Conservation (phyloP, 2,329 filamentous ascomycete species). For the Fusarium virguliforme region DNA sequence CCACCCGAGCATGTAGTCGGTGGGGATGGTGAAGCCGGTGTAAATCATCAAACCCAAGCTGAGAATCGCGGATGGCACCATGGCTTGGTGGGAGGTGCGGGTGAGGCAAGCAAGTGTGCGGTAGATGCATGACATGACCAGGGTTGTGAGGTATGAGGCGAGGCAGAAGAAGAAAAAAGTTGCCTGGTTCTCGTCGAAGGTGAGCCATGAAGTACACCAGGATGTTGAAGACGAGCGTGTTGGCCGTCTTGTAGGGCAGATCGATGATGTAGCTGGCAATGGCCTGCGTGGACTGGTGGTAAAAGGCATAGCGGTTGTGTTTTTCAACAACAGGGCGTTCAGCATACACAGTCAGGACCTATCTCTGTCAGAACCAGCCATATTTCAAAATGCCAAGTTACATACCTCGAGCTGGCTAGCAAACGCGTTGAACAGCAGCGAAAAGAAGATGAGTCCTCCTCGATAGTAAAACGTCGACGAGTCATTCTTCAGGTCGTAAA, state of each 20-base stretch:
- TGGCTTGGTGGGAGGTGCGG: slow-evolving; percentile 52
- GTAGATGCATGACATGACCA: slow-evolving; percentile 53
- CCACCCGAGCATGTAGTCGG: slow-evolving; percentile 50
- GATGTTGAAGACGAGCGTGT: slow-evolving; percentile 49
- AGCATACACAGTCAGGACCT: slow-evolving; percentile 53
- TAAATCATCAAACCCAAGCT: slow-evolving; percentile 70
- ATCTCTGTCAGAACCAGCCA: not conserved
- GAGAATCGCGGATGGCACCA: slow-evolving; percentile 68
- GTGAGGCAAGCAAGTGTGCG: slow-evolving; percentile 52
- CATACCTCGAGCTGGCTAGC: slow-evolving; percentile 54
- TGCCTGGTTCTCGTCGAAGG: slow-evolving; percentile 69
- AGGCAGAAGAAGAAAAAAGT: slow-evolving; percentile 74
- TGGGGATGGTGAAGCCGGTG: slow-evolving; percentile 52
- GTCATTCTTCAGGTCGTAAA: slow-evolving; percentile 62
- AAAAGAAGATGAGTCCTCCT: slow-evolving; percentile 67
- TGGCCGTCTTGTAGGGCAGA: slow-evolving; percentile 48
- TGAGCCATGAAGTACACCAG: slow-evolving; percentile 78
- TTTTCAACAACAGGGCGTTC: slow-evolving; percentile 56
- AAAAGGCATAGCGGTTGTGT: slow-evolving; percentile 56
- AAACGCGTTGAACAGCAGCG: slow-evolving; percentile 68
- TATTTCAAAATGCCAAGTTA: fast-evolving
- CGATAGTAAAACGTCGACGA: slow-evolving; percentile 64
- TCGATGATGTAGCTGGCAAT: slow-evolving; percentile 50
- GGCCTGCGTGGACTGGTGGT: slow-evolving; percentile 54
- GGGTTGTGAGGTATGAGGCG: slow-evolving; percentile 55